Evolutionary conservation across 2,329 filamentous ascomycete genomes (phyloP).

Genomic region (Chaetomiaceae sp.): DNA sequence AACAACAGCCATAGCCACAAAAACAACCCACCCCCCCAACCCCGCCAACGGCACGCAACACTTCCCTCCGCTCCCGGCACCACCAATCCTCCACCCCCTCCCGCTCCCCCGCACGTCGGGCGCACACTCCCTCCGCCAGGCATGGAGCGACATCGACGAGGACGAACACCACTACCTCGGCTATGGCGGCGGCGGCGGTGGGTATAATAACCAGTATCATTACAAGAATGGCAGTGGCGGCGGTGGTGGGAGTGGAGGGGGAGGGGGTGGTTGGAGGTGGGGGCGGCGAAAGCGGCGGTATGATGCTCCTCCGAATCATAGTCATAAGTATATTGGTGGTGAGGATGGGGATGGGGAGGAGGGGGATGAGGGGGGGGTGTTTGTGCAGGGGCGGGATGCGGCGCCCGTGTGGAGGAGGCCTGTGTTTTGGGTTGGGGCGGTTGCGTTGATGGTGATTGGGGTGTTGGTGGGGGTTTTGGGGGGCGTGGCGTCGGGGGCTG

Average conservation of each 20-base stretch:
- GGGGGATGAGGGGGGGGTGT: neutral
- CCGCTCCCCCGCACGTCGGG: conserved; percentile 8
- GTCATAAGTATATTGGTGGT: no score
- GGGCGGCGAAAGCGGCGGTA: no score
- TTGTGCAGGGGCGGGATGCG: neutral
- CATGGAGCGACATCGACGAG: conserved; percentile 15
- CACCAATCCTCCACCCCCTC: no score
- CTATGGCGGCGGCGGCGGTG: neutral
- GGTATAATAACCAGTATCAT: no score
- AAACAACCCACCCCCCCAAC: neutral
- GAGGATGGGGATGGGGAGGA: neutral
- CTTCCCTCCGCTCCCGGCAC: neutral
- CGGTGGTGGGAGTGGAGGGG: no score
- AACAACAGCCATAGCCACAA: neutral
- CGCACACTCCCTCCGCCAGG: conserved; percentile 14
- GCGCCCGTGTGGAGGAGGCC: conserved; percentile 9
- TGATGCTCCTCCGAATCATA: no score
- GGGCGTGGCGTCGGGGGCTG: conserved; percentile 15
- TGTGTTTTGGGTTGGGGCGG: conserved; percentile 11
- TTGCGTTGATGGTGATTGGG: conserved; percentile 9
- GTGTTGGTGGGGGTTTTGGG: conserved; percentile 20
- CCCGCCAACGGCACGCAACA: no score
- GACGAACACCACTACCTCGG: neutral
- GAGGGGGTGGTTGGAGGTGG: no score
- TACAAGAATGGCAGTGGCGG: no score